A percentile compares a stretch with the other conserved stretches of the same genome.
Evolutionary conservation across 331 rosid genomes (phyloP).

Genomic region (Pyracantha coccinea): DNA sequence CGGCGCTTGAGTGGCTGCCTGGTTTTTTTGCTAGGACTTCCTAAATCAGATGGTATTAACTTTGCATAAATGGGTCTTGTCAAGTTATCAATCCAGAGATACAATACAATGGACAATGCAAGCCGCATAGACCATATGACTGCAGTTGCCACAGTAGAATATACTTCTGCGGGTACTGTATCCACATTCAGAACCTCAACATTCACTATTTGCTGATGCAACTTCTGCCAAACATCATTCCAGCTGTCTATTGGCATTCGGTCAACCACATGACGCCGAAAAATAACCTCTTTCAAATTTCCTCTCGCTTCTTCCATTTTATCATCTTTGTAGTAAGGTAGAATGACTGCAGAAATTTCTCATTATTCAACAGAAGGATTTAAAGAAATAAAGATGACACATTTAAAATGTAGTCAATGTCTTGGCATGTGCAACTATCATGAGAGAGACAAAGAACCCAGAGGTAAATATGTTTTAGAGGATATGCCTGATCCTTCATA

Average conservation of each 20-base stretch:
- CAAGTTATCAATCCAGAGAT: conserved; percentile 83
- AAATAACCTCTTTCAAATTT: conserved; percentile 54
- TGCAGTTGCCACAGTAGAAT: conserved; percentile 85
- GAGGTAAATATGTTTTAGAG: background rate
- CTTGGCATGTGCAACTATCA: conserved; percentile 5
- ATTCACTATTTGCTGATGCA: conserved; percentile 91
- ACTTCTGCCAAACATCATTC: conserved; percentile 94
- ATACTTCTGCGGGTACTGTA: conserved; percentile 76
- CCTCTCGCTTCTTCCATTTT: conserved; percentile 30
- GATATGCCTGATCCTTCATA: background rate
- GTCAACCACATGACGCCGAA: conserved; percentile 76
- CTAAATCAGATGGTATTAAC: conserved; percentile 89
- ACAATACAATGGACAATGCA: conserved; percentile 68
- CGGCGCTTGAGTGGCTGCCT: conserved; percentile 45
- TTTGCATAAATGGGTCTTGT: conserved; percentile 86
- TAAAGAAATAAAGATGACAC: conserved; percentile 1
- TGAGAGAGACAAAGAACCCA: background rate
- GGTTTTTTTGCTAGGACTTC: conserved; percentile 49
- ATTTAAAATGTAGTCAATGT: background rate
- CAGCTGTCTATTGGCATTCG: conserved; percentile 95
- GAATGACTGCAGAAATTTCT: conserved; percentile 51
- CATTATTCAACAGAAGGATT: conserved; percentile 11
- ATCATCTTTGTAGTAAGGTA: conserved; percentile 75
- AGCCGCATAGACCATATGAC: conserved; percentile 95
- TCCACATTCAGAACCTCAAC: conserved; percentile 81